Evolutionary conservation across 306 rosid species (phyloP).

Genomic region (Lablab purpureus): DNA sequence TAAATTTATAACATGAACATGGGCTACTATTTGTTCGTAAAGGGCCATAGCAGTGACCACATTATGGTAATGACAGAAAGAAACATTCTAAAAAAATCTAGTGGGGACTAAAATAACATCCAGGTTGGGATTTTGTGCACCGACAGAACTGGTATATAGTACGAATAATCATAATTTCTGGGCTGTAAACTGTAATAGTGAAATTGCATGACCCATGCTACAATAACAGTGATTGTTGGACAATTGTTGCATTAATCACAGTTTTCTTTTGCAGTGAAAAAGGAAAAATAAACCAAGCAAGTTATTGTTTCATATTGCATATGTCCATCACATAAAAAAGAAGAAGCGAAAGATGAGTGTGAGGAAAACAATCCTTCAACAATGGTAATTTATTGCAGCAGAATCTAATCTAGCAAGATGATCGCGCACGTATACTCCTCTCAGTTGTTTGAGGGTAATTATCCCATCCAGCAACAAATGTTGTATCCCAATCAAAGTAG

Average conservation of each 20-base stretch:
- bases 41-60: not conserved
- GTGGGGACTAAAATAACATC: not conserved
- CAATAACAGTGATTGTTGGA: not conserved
- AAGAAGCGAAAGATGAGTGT: too few species aligned
- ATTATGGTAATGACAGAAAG: slow-evolving; percentile 15
- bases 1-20: slow-evolving; percentile 13
- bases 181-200: not conserved
- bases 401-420: too few species aligned
- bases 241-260: not conserved
- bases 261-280: too few species aligned
- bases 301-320: too few species aligned
- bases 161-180: not conserved
- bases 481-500: too few species aligned
- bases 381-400: too few species aligned
- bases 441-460: too few species aligned
- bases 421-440: too few species aligned
- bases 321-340: too few species aligned
- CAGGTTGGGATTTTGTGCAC: slow-evolving; percentile 24
- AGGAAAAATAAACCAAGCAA: too few species aligned
- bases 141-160: slow-evolving; percentile 36
- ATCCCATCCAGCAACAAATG: too few species aligned
- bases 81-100: slow-evolving; percentile 41
- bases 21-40: slow-evolving; percentile 33
- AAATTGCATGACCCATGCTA: not conserved
- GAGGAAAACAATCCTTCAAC: too few species aligned